Percentiles rank a stretch among this genome's conserved stretches.
phyloP scores from a whole-genome alignment of 305 asterid genomes.

The Rubia peregrina region DNA sequence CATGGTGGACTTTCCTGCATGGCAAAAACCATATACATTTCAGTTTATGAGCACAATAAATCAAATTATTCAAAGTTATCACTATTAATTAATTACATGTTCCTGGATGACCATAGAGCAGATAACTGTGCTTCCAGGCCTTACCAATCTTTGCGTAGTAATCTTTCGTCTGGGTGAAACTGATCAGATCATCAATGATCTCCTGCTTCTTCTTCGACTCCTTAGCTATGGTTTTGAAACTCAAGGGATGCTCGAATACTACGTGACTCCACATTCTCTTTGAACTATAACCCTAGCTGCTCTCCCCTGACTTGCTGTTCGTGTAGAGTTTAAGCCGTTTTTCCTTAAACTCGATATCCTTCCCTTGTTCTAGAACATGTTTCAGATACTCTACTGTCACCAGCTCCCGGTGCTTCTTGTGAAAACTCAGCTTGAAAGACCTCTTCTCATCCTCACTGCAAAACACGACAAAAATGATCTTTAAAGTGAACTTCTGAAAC shows the following conservation, averaged over 20 bases:
- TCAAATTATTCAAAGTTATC: too few species aligned
- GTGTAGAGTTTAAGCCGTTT: background rate
- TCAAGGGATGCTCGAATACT: background rate
- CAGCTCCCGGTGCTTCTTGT: background rate
- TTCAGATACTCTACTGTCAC: background rate
- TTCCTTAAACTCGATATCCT: background rate
- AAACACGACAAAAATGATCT: too few species aligned
- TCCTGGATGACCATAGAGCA: background rate
- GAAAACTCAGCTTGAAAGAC: background rate
- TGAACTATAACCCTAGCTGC: background rate
- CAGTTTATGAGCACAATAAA: too few species aligned
- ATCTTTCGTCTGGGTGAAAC: conserved; percentile 9
- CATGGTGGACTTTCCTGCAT: conserved; percentile 12
- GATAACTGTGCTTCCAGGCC: conserved; percentile 13
- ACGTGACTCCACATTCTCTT: background rate
- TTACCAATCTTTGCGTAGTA: conserved; percentile 18
- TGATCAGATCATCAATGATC: conserved; percentile 15
- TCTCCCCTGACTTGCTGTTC: background rate
- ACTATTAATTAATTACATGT: background rate
- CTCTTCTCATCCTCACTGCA: background rate
- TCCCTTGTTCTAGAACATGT: background rate
- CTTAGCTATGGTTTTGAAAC: background rate
- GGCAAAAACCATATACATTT: background rate
- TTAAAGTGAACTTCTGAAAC: too few species aligned
- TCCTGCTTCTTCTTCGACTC: conserved; percentile 13